Conservation (phyloP, 345 rosid genomes). For the Cochlearia excelsa region DNA sequence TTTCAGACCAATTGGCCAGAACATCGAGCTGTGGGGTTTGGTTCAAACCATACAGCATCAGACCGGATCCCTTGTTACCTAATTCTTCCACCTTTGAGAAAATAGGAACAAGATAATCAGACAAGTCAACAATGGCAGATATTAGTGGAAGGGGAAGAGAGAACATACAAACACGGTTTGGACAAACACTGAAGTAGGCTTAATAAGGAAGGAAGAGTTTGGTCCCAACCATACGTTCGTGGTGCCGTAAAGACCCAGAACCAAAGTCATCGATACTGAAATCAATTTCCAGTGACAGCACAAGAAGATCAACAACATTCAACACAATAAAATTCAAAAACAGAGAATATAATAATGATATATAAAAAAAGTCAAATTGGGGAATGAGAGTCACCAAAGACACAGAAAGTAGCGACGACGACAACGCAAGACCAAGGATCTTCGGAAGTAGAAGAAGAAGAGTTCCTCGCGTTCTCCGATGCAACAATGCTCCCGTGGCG, state of each 20-base stretch:
- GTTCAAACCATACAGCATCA: slow-evolving; percentile 58
- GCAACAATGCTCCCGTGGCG: slow-evolving; percentile 45
- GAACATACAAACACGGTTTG: slow-evolving; percentile 65
- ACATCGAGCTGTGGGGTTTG: slow-evolving; percentile 68
- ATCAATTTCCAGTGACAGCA: not conserved
- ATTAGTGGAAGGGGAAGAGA: not conserved
- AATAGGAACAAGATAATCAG: not conserved
- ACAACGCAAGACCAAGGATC: slow-evolving; percentile 88
- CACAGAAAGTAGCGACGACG: slow-evolving; percentile 81
- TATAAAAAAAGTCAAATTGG: not conserved
- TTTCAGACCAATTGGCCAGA: slow-evolving; percentile 54
- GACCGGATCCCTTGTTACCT: slow-evolving; percentile 48
- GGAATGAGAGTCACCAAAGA: slow-evolving; percentile 55
- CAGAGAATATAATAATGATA: not conserved
- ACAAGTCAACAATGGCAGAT: slow-evolving; percentile 5
- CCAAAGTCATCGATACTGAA: slow-evolving; percentile 84
- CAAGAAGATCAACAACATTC: not conserved
- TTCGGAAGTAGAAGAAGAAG: slow-evolving; percentile 43
- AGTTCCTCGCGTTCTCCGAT: slow-evolving; percentile 29
- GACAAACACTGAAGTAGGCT: slow-evolving; percentile 75
- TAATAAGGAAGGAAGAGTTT: slow-evolving; percentile 57
- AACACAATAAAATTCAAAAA: not conserved
- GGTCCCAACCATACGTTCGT: slow-evolving; percentile 65
- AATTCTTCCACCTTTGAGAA: slow-evolving; percentile 62
- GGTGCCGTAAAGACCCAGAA: slow-evolving; percentile 82